phyloP scores from a whole-genome alignment of 2,329 filamentous ascomycete genomes.

The Hyphodiscus sp. region DNA sequence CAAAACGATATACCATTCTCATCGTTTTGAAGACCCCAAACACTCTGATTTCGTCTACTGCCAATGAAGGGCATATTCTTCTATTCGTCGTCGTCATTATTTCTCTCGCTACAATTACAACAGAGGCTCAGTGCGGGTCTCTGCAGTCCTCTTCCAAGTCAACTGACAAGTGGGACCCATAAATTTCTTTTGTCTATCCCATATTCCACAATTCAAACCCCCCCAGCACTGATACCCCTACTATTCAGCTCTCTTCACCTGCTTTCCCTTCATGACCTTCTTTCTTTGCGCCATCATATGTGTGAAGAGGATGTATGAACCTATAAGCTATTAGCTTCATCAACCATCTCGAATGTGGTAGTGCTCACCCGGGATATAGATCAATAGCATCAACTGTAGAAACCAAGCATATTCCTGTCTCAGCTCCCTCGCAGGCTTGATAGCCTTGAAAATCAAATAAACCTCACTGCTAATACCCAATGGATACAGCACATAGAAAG shows the following conservation, averaged over 20 bases:
- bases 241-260: slow-evolving; percentile 33
- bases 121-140: no score
- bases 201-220: neutral
- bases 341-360: neutral
- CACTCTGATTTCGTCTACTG: no score
- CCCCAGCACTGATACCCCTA: no score
- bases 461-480: slow-evolving; percentile 86
- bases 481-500: slow-evolving; percentile 89
- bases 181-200: neutral
- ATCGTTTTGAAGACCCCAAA: no score
- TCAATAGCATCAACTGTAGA: slow-evolving; percentile 58
- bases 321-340: slow-evolving; percentile 18
- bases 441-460: slow-evolving; percentile 66
- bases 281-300: slow-evolving; percentile 91
- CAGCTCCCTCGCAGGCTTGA: slow-evolving; percentile 49
- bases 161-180: no score
- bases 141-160: no score
- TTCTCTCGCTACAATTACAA: no score
- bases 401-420: slow-evolving; percentile 48
- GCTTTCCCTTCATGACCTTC: slow-evolving; percentile 64
- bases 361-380: slow-evolving; percentile 73
- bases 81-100: no score
- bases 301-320: slow-evolving; percentile 75
- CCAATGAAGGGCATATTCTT: no score
- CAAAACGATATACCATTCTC: no score